Percentiles rank a stretch among this genome's conserved stretches.
phyloP scores from a whole-genome alignment of 2,329 filamentous ascomycete species.

The Ophiostoma australiae region DNA sequence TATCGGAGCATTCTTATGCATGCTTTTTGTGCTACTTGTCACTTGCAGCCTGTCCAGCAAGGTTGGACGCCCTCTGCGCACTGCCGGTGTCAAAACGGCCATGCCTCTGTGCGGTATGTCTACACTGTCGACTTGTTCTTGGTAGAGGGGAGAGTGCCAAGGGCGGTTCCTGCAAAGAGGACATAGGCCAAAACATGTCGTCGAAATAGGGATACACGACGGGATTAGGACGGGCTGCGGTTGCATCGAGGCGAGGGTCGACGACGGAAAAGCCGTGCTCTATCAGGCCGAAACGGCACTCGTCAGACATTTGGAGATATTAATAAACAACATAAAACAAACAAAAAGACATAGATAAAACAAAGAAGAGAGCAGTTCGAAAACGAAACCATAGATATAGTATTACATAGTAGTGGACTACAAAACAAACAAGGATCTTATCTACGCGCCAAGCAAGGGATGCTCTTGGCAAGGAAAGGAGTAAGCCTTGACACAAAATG shows the following conservation, averaged over 20 bases:
- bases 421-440: background rate
- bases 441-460: background rate
- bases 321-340: background rate
- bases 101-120: no score
- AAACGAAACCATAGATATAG: no score
- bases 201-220: background rate
- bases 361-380: no score
- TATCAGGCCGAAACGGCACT: background rate
- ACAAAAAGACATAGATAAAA: no score
- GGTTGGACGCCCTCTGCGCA: background rate
- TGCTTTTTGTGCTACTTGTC: background rate
- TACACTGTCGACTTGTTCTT: no score
- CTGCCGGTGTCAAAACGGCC: no score
- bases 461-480: background rate
- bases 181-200: background rate
- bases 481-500: no score
- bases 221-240: background rate
- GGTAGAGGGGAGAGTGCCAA: background rate
- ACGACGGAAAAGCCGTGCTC: background rate
- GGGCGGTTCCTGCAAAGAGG: background rate
- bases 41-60: background rate
- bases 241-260: background rate
- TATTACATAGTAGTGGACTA: no score
- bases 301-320: background rate
- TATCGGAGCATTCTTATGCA: background rate